Conservation (phyloP, 108 stramenopile genomes). For the Conticribra guillardii region DNA sequence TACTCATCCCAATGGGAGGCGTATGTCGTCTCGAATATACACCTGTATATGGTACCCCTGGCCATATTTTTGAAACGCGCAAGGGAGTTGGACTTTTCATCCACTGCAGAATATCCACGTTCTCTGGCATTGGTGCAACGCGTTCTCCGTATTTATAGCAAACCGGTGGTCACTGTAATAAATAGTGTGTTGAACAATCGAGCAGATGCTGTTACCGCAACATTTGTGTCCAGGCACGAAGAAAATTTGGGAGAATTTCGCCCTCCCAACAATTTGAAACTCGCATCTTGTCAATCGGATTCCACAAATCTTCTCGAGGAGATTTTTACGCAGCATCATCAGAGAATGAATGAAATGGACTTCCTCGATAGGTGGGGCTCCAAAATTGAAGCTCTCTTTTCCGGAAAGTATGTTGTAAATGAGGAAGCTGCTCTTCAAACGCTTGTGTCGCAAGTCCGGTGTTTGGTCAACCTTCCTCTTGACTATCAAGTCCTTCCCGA, state of each 20-base stretch:
- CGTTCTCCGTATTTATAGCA: slow-evolving; percentile 80
- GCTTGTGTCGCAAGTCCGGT: slow-evolving; percentile 56
- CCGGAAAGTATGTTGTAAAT: slow-evolving; percentile 41
- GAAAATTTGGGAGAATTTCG: slow-evolving; percentile 59
- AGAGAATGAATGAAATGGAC: slow-evolving; percentile 59
- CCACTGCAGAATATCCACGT: slow-evolving; percentile 50
- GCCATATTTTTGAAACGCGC: slow-evolving; percentile 89
- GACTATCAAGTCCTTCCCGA: slow-evolving; percentile 61
- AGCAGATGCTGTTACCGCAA: slow-evolving; percentile 29
- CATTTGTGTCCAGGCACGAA: slow-evolving; percentile 58
- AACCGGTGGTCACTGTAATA: slow-evolving; percentile 65
- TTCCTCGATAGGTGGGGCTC: slow-evolving; percentile 66
- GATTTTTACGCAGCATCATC: slow-evolving; percentile 74
- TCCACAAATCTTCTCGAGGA: slow-evolving; percentile 84
- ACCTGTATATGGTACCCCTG: slow-evolving; percentile 81
- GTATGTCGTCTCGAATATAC: slow-evolving; percentile 79
- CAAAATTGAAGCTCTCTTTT: slow-evolving; percentile 54
- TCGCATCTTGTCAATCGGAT: slow-evolving; percentile 67
- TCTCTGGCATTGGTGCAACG: slow-evolving; percentile 62
- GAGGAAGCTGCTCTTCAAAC: slow-evolving; percentile 62
- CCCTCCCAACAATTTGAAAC: slow-evolving; percentile 55
- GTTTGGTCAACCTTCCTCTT: slow-evolving; percentile 64
- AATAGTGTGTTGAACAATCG: slow-evolving; percentile 52
- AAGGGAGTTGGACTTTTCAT: slow-evolving; percentile 87
- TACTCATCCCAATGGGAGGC: slow-evolving; percentile 78